phyloP scores from a whole-genome alignment of 2,329 filamentous ascomycete species.

The Tolypocladium tropicale region DNA sequence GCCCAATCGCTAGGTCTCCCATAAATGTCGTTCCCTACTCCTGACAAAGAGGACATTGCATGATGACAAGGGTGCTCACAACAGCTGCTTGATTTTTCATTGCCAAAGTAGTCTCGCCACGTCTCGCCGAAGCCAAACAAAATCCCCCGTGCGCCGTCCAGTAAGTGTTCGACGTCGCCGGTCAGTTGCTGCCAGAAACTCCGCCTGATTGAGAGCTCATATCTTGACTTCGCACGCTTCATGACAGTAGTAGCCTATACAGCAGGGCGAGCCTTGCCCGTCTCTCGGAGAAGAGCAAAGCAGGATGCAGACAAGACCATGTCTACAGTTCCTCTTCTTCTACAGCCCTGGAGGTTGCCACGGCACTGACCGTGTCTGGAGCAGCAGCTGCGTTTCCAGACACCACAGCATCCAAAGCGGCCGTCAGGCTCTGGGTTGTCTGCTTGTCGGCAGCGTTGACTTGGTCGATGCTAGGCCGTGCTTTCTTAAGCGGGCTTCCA shows the following conservation, averaged over 20 bases:
- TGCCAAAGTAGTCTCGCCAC: neutral
- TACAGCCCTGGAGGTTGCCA: neutral
- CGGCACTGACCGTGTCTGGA: neutral
- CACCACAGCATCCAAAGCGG: slow-evolving; percentile 21
- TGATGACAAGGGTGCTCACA: neutral
- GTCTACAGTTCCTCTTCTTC: neutral
- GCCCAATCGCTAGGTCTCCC: neutral
- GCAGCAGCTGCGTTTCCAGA: slow-evolving; percentile 9
- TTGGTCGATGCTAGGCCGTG: slow-evolving; percentile 46
- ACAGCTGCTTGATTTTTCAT: neutral
- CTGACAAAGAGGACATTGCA: too few relatives aligned
- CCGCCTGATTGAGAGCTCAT: neutral
- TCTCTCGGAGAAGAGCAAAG: neutral
- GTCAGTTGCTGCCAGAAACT: neutral
- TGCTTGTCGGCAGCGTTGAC: slow-evolving; percentile 13
- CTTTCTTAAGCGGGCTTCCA: slow-evolving; percentile 67
- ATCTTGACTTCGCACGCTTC: neutral
- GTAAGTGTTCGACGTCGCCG: neutral
- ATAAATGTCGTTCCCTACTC: neutral
- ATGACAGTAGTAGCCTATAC: neutral
- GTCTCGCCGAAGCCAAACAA: neutral
- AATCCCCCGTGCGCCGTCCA: neutral
- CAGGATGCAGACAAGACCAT: neutral
- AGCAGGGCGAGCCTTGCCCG: neutral
- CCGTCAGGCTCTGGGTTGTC: slow-evolving; percentile 22